phyloP scores from a whole-genome alignment of 2,329 filamentous ascomycete species.

The Chlorencoelia australis region DNA sequence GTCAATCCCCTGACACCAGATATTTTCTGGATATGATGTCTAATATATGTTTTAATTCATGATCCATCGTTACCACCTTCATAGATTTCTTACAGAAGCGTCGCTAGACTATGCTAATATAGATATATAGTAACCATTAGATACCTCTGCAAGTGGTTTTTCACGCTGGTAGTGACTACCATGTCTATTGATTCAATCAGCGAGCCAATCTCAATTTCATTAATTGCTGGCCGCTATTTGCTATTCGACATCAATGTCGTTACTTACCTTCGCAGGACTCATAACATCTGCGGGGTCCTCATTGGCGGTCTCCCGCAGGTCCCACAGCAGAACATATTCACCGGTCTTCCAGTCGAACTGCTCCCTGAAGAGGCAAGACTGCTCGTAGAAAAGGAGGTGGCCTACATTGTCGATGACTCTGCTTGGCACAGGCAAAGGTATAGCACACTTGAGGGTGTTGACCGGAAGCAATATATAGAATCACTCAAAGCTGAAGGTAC shows the following conservation, averaged over 20 bases:
- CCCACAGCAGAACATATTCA: slow-evolving; percentile 89
- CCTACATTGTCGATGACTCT: slow-evolving; percentile 72
- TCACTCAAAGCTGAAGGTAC: slow-evolving; percentile 36
- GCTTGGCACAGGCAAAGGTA: slow-evolving; percentile 59
- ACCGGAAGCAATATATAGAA: slow-evolving; percentile 54
- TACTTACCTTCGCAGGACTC: slow-evolving; percentile 63
- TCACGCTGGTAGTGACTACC: no score
- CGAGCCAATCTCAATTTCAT: slow-evolving; percentile 67
- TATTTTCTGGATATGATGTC: slow-evolving; percentile 33
- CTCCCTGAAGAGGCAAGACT: slow-evolving; percentile 82
- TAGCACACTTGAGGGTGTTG: slow-evolving; percentile 43
- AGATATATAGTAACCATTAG: no score
- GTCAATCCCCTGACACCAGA: slow-evolving; percentile 69
- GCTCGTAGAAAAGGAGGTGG: slow-evolving; percentile 66
- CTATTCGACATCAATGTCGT: slow-evolving; percentile 81
- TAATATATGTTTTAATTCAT: slow-evolving; percentile 42
- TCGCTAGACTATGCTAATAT: no score
- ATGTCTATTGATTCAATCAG: slow-evolving; percentile 14
- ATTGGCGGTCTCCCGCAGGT: slow-evolving; percentile 84
- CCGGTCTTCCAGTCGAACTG: slow-evolving; percentile 78
- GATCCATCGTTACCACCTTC: slow-evolving; percentile 29
- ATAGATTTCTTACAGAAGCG: background rate
- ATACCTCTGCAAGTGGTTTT: no score
- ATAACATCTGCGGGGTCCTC: slow-evolving; percentile 79
- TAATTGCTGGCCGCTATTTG: slow-evolving; percentile 71